A percentile compares a stretch with the other conserved stretches of the same genome.
Conservation (phyloP, 257 asterid species). For the Cynanchum wilfordii region DNA sequence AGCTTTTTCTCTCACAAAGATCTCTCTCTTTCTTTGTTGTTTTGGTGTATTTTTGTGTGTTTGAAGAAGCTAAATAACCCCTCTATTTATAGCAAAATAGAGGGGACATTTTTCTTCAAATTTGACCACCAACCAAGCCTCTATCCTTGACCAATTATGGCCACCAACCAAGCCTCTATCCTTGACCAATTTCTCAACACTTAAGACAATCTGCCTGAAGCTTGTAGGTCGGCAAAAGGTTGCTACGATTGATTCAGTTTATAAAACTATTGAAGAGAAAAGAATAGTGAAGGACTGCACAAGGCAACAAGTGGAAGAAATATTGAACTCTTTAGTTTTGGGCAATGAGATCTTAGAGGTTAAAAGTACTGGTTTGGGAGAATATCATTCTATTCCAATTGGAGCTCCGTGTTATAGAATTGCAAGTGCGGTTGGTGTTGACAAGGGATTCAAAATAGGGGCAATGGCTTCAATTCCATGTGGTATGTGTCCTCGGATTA, state of each 20-base stretch:
- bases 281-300: slow-evolving; percentile 25
- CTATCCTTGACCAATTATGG: no score
- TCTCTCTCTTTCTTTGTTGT: no score
- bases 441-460: slow-evolving; percentile 31
- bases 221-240: slow-evolving; percentile 29
- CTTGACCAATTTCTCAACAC: no score
- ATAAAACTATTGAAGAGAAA: slow-evolving; percentile 20
- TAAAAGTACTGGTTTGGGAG: slow-evolving; percentile 73
- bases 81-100: no score
- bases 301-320: slow-evolving; percentile 33
- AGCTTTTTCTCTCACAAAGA: no score
- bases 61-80: no score
- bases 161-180: no score
- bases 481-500: slow-evolving; percentile 60
- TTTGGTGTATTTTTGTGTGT: no score
- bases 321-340: slow-evolving; percentile 48
- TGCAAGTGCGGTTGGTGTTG: slow-evolving; percentile 25
- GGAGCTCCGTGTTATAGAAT: slow-evolving; percentile 51
- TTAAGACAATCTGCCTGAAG: slow-evolving; percentile 27
- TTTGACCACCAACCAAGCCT: no score
- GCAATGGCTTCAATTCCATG: slow-evolving; percentile 68
- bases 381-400: slow-evolving; percentile 41
- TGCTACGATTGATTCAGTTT: slow-evolving; percentile 38
- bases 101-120: no score
- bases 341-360: slow-evolving; percentile 57